phyloP scores from a whole-genome alignment of 2,329 filamentous ascomycete genomes.

The Pezicula neosporulosa region DNA sequence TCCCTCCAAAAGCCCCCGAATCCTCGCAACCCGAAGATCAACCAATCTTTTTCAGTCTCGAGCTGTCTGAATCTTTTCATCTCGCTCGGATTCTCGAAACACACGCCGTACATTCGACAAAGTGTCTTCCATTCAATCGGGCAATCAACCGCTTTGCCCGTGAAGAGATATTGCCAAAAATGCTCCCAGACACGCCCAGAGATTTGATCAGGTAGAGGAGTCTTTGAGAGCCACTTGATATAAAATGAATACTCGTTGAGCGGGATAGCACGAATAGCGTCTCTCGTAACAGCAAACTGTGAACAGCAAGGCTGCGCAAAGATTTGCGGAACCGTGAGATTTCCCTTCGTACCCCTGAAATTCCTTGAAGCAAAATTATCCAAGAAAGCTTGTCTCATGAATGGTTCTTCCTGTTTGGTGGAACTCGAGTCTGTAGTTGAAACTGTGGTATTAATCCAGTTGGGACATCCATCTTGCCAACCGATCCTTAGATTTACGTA shows the following conservation, averaged over 20 bases:
- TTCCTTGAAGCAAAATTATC: neutral
- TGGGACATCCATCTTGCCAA: slow-evolving; percentile 51
- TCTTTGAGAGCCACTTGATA: slow-evolving; percentile 29
- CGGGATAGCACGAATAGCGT: slow-evolving; percentile 26
- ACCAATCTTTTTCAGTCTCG: neutral
- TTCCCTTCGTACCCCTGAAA: slow-evolving; percentile 14
- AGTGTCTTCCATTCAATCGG: slow-evolving; percentile 34
- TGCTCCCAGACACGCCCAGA: slow-evolving; percentile 32
- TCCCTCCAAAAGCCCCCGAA: neutral
- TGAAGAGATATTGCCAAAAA: slow-evolving; percentile 31
- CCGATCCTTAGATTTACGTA: slow-evolving; percentile 53
- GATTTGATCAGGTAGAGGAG: slow-evolving; percentile 26
- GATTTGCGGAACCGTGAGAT: slow-evolving; percentile 30
- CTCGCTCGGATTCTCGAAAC: slow-evolving; percentile 19
- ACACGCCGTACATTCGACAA: slow-evolving; percentile 31
- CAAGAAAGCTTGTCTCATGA: neutral
- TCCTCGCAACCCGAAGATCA: neutral
- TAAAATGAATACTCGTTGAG: slow-evolving; percentile 25
- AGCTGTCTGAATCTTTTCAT: neutral
- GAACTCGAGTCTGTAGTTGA: neutral
- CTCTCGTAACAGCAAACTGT: slow-evolving; percentile 31
- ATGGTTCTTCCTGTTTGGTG: neutral
- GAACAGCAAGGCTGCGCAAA: slow-evolving; percentile 31
- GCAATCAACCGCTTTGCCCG: slow-evolving; percentile 37
- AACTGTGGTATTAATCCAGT: slow-evolving; percentile 41